Conservation (phyloP, 1,284 basidiomycete genomes). For the Pulchroboletus neoregius region DNA sequence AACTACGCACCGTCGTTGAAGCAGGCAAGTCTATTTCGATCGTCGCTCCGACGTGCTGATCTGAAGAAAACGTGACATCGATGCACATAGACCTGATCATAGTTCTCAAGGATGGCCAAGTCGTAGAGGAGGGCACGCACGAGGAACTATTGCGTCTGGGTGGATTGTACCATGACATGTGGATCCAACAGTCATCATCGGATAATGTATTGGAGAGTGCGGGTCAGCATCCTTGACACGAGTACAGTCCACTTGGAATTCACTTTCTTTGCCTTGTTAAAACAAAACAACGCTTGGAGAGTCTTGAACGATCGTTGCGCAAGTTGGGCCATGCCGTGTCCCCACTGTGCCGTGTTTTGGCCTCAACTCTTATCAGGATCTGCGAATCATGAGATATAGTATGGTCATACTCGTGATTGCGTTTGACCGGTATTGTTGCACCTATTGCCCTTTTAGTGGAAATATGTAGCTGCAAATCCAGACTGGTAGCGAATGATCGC, state of each 20-base stretch:
- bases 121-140: slow-evolving; percentile 91
- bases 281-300: background rate
- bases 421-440: background rate
- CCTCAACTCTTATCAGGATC: background rate
- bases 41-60: slow-evolving; percentile 3
- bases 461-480: too few species aligned
- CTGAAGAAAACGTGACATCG: background rate
- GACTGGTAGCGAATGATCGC: too few species aligned
- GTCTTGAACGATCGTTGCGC: background rate
- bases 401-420: background rate
- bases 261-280: background rate
- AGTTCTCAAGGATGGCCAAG: slow-evolving; percentile 80
- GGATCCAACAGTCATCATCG: slow-evolving; percentile 70
- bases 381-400: background rate
- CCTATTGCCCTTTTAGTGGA: too few species aligned
- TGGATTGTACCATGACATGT: slow-evolving; percentile 83
- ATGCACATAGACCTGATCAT: slow-evolving; percentile 73
- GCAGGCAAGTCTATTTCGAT: slow-evolving; percentile 50
- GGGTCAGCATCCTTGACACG: slow-evolving; percentile 4
- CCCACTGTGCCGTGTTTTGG: too few species aligned
- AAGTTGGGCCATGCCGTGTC: background rate
- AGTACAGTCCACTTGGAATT: background rate
- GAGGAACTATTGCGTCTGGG: slow-evolving; percentile 70
- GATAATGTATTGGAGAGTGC: slow-evolving; percentile 21
- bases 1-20: slow-evolving; percentile 87